phyloP scores from a whole-genome alignment of 2,329 filamentous ascomycete genomes.

The Alternaria ventricosa region DNA sequence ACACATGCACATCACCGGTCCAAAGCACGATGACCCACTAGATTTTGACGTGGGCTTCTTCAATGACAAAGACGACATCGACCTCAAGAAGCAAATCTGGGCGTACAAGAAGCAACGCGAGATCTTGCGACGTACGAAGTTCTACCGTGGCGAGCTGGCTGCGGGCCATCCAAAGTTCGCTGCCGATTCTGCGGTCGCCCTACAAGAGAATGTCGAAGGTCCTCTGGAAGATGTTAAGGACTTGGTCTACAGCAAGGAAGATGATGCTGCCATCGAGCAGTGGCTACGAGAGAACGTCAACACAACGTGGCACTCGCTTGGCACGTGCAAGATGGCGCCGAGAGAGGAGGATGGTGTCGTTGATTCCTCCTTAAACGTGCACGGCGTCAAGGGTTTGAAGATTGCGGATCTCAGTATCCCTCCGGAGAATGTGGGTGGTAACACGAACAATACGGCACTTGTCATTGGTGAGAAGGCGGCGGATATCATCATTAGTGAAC shows the following conservation, averaged over 20 bases:
- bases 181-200: conserved; percentile 23
- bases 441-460: conserved; percentile 57
- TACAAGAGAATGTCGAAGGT: conserved; percentile 13
- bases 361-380: conserved; percentile 34
- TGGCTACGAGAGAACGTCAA: conserved; percentile 47
- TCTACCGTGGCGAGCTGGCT: conserved; percentile 54
- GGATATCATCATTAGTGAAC: conserved; percentile 32
- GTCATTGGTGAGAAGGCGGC: conserved; percentile 45
- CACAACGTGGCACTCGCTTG: conserved; percentile 43
- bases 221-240: conserved; percentile 20
- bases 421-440: conserved; percentile 54
- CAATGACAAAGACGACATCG: conserved; percentile 61
- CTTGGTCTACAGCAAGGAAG: conserved; percentile 34
- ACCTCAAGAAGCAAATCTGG: conserved; percentile 66
- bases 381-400: conserved; percentile 44
- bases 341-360: conserved; percentile 40
- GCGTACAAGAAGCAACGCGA: conserved; percentile 71
- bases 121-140: conserved; percentile 61
- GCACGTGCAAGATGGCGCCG: conserved; percentile 44
- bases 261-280: conserved; percentile 50
- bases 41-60: conserved; percentile 67
- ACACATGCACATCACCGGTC: conserved; percentile 63
- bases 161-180: conserved; percentile 30
- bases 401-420: conserved; percentile 53
- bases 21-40: conserved; percentile 53